Conservation (phyloP, 495 filamentous ascomycete species). For the Hypoxylon trugodes region DNA sequence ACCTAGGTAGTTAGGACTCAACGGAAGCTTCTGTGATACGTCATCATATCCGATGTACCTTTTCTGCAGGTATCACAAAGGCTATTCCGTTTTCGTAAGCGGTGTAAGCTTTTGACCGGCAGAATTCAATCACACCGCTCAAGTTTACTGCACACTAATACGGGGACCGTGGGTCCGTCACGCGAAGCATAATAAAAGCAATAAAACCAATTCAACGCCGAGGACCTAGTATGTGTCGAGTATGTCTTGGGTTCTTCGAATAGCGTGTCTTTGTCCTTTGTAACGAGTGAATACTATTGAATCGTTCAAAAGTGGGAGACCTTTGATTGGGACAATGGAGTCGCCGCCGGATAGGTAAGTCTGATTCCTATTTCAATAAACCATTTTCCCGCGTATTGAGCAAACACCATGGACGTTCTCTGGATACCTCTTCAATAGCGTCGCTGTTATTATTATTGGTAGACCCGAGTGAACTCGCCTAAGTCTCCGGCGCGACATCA, state of each 20-base stretch:
- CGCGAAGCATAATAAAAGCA: no score
- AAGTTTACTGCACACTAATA: not conserved
- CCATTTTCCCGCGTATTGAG: not conserved
- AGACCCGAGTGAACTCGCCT: not conserved
- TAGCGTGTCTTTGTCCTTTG: conserved; percentile 35
- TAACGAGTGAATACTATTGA: conserved; percentile 9
- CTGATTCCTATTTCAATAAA: conserved; percentile 2
- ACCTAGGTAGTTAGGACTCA: not conserved
- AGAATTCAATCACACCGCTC: conserved; percentile 3
- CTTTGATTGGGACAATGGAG: conserved; percentile 36
- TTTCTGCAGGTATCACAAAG: conserved; percentile 6
- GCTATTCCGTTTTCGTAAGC: not conserved
- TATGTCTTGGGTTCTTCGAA: conserved; percentile 17
- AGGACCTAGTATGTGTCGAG: not conserved
- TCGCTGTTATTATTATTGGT: not conserved
- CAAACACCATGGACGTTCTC: not conserved
- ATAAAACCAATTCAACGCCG: conserved; percentile 7
- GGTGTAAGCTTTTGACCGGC: not conserved
- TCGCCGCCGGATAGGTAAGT: conserved; percentile 43
- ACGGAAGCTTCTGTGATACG: not conserved
- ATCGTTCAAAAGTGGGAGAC: conserved; percentile 7
- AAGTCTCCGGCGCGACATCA: not conserved
- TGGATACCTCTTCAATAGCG: not conserved
- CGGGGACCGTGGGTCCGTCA: not conserved
- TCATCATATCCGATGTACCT: not conserved